Conservation (phyloP, 768 basidiomycete species). For the Cyclocybe aegerita region DNA sequence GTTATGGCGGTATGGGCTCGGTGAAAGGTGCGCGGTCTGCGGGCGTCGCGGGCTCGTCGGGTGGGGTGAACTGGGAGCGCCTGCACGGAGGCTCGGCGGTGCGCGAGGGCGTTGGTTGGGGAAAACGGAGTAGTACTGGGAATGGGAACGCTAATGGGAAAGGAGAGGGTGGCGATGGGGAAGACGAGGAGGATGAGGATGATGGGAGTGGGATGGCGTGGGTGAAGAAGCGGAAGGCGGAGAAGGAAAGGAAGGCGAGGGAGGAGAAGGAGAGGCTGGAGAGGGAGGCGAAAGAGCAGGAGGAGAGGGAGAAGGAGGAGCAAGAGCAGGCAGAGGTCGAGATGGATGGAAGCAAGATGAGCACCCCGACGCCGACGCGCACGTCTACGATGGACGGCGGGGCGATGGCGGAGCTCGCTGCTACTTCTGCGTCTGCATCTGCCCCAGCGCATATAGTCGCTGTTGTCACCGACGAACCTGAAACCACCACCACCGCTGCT, state of each 20-base stretch:
- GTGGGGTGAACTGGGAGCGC: constrained; percentile 27
- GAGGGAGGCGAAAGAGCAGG: constrained; percentile 6
- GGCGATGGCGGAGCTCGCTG: background rate
- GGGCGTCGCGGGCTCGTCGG: constrained; percentile 25
- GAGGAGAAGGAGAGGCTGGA: constrained; percentile 22
- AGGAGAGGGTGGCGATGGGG: constrained; percentile 3
- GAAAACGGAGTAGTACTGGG: constrained; percentile 28
- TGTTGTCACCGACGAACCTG: background rate
- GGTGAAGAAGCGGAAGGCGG: constrained; percentile 56
- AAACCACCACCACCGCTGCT: background rate
- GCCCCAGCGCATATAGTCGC: background rate
- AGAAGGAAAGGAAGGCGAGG: constrained; percentile 33
- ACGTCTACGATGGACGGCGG: constrained; percentile 11
- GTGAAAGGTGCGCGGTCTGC: constrained; percentile 40
- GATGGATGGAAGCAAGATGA: constrained; percentile 13
- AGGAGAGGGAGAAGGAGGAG: constrained; percentile 1
- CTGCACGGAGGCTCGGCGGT: constrained; percentile 16
- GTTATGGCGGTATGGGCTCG: constrained; percentile 83
- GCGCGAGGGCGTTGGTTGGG: constrained; percentile 19
- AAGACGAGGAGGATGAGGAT: constrained; percentile 52
- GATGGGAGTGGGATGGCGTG: constrained; percentile 89
- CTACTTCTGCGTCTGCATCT: background rate
- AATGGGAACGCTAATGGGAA: constrained; percentile 3
- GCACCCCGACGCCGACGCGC: constrained; percentile 18
- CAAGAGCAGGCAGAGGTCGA: background rate